Percentiles rank a stretch among this genome's conserved stretches.
phyloP scores from a whole-genome alignment of 2,329 filamentous ascomycete species.

The Didymella segeticola region DNA sequence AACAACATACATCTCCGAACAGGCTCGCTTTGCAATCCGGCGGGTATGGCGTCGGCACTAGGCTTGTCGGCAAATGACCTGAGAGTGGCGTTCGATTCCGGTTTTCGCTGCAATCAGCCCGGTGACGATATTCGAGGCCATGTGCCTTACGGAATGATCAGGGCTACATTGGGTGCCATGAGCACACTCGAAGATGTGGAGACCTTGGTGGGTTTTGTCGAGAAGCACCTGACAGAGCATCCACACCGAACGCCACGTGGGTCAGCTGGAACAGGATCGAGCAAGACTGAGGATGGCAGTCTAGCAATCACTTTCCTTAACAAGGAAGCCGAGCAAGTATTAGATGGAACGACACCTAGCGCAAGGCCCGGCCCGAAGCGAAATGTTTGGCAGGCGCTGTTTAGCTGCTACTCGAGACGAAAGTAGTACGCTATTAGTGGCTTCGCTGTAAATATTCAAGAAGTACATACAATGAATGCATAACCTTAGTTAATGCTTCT shows the following conservation, averaged over 20 bases:
- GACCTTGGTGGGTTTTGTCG: not conserved
- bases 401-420: conserved; percentile 6
- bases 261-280: not conserved
- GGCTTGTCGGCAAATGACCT: conserved; percentile 63
- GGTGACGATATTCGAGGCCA: conserved; percentile 62
- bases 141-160: conserved; percentile 64
- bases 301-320: conserved; percentile 1
- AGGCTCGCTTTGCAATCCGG: conserved; percentile 64
- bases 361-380: conserved; percentile 8
- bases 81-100: conserved; percentile 61
- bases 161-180: conserved; percentile 68
- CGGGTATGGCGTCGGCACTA: conserved; percentile 56
- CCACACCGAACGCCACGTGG: not conserved
- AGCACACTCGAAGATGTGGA: conserved; percentile 64
- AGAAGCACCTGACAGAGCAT: conserved; percentile 11
- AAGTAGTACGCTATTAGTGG: not conserved
- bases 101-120: conserved; percentile 62
- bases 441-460: conserved; percentile 2
- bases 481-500: not conserved
- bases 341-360: not conserved
- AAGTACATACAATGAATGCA: conserved; percentile 5
- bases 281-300: conserved; percentile 1
- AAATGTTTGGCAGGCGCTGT: conserved; percentile 4
- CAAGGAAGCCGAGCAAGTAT: not conserved
- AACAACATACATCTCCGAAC: conserved; percentile 66